Percentiles rank a stretch among this genome's conserved stretches.
Conservation (phyloP, 192 early-diverging fungal species). For the Mortierella hygrophila region DNA sequence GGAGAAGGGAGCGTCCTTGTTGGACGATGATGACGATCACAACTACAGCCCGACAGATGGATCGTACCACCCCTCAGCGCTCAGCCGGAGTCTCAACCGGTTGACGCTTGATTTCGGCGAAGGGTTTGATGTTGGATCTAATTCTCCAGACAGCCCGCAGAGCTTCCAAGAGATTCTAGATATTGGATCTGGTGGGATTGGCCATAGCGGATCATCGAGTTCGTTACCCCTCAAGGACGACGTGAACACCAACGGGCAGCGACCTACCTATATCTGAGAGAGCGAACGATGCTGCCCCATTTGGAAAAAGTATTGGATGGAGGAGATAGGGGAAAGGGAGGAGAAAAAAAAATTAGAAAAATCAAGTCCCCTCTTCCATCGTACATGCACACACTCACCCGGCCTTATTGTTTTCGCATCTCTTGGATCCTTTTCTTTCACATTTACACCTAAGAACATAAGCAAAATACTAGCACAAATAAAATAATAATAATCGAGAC, state of each 20-base stretch:
- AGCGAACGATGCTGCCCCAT: not conserved
- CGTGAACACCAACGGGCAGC: conserved; percentile 5
- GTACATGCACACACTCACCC: not conserved
- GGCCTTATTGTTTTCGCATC: not conserved
- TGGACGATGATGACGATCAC: conserved; percentile 50
- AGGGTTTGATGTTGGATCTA: conserved; percentile 40
- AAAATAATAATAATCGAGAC: not conserved
- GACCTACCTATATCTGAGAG: conserved; percentile 25
- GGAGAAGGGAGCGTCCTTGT: conserved; percentile 17
- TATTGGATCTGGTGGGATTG: conserved; percentile 30
- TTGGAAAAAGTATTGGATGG: not conserved
- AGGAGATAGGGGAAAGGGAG: too few relatives aligned
- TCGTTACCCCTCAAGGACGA: conserved; percentile 44
- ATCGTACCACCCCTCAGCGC: conserved; percentile 33
- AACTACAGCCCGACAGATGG: conserved; percentile 44
- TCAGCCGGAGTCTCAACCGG: conserved; percentile 35
- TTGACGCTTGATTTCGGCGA: conserved; percentile 51
- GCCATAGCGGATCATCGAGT: conserved; percentile 38
- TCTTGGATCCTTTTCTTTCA: not conserved
- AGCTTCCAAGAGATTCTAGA: conserved; percentile 50
- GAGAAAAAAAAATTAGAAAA: too few relatives aligned
- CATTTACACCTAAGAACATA: not conserved
- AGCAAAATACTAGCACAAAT: not conserved
- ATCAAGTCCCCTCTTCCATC: too few relatives aligned
- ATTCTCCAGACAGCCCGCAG: conserved; percentile 51